phyloP scores from a whole-genome alignment of 495 filamentous ascomycete species.

The Aspergillus sclerotiicarbonarius region DNA sequence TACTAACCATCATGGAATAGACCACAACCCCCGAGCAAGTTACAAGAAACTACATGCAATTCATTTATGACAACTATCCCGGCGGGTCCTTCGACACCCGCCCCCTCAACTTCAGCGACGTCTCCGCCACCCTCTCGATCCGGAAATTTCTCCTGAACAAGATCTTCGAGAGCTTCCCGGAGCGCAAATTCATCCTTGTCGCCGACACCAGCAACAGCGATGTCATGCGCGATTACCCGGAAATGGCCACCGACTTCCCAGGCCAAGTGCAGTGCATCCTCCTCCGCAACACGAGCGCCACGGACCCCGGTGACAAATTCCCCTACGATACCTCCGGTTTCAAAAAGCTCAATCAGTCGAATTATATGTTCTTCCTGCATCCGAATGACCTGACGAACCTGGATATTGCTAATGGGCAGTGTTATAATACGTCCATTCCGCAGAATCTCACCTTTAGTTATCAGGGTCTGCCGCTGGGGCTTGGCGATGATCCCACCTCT shows the following conservation, averaged over 20 bases:
- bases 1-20: not conserved
- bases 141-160: not conserved
- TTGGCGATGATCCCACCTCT: not conserved
- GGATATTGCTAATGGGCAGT: not conserved
- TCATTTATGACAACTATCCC: not conserved
- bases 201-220: conserved; percentile 2
- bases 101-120: conserved; percentile 3
- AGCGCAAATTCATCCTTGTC: not conserved
- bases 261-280: not conserved
- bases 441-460: not conserved
- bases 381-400: not conserved
- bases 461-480: not conserved
- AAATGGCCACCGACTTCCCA: not conserved
- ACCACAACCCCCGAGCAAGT: not conserved
- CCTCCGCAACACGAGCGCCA: not conserved
- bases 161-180: conserved; percentile 1
- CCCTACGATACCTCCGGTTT: not conserved
- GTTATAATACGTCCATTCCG: not conserved
- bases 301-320: not conserved
- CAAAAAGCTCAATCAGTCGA: conserved; percentile 1
- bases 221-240: not conserved
- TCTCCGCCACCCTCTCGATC: not conserved
- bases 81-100: not conserved
- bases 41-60: conserved; percentile 1
- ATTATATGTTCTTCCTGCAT: conserved; percentile 1